Evolutionary conservation across 805 yeast genomes (phyloP).

Genomic region (Yamadazyma scolyti): DNA sequence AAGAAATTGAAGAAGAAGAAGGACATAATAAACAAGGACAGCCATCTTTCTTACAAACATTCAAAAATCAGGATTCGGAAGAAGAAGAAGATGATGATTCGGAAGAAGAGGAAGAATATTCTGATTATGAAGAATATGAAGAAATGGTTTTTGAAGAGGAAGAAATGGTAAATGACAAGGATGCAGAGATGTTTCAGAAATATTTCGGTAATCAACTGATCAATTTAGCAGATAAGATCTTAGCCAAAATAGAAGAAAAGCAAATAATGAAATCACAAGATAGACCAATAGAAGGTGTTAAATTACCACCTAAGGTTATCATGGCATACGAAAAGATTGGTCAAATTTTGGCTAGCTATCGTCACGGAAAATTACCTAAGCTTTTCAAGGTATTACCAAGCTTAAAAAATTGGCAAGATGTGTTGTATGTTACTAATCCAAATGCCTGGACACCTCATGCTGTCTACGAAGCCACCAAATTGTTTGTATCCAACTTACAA

Average conservation of each 20-base stretch:
- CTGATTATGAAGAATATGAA: constrained; percentile 53
- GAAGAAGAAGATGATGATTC: constrained; percentile 32
- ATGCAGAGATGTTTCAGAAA: constrained; percentile 77
- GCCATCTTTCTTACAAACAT: constrained; percentile 19
- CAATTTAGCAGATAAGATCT: constrained; percentile 86
- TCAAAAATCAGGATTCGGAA: constrained; percentile 16
- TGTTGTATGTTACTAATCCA: constrained; percentile 88
- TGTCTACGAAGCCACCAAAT: constrained; percentile 88
- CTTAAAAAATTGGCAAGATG: constrained; percentile 92
- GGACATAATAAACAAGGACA: constrained; percentile 9
- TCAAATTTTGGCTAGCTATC: constrained; percentile 77
- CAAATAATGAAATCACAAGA: constrained; percentile 38
- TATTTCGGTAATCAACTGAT: constrained; percentile 46
- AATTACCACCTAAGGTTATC: constrained; percentile 93
- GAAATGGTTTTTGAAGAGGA: constrained; percentile 54
- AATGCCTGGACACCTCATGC: constrained; percentile 94
- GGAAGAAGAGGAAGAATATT: constrained; percentile 52
- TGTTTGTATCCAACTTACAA: constrained; percentile 85
- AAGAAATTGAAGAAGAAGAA: constrained; percentile 63
- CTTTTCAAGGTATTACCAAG: constrained; percentile 93
- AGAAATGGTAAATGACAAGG: constrained; percentile 70
- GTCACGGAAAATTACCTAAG: constrained; percentile 96
- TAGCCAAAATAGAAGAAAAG: constrained; percentile 83
- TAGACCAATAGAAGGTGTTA: constrained; percentile 62
- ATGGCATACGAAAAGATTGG: constrained; percentile 94